phyloP scores from a whole-genome alignment of 1,284 basidiomycete species.

The Trametes versicolor region DNA sequence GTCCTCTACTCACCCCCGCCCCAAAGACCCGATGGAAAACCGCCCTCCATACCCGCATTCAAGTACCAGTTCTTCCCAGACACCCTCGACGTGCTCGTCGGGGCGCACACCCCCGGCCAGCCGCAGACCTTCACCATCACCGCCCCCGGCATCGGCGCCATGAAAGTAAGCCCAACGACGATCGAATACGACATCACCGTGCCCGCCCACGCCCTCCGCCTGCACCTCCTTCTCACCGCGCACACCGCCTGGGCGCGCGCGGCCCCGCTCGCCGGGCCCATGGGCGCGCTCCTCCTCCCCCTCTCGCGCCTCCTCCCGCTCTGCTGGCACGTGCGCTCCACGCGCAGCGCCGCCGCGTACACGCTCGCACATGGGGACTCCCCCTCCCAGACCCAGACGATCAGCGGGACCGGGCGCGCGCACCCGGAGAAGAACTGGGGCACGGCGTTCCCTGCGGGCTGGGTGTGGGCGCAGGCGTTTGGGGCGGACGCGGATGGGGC shows the following conservation, averaged over 20 bases:
- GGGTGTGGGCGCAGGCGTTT: slow-evolving; percentile 43
- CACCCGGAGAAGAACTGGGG: slow-evolving; percentile 45
- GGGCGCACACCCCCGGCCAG: slow-evolving; percentile 3
- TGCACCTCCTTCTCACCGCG: slow-evolving; percentile 32
- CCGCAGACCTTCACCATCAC: slow-evolving; percentile 32
- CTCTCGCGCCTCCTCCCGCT: slow-evolving; percentile 38
- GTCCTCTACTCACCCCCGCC: slow-evolving; percentile 31
- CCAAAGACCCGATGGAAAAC: background rate
- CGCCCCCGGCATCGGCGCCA: slow-evolving; percentile 35
- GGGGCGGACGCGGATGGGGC: slow-evolving; percentile 13
- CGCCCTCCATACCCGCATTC: slow-evolving; percentile 23
- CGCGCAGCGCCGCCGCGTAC: slow-evolving; percentile 32
- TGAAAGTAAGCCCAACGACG: slow-evolving; percentile 27
- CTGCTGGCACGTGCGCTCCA: slow-evolving; percentile 41
- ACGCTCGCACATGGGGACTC: slow-evolving; percentile 29
- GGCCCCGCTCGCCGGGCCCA: slow-evolving; percentile 33
- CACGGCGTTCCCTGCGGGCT: slow-evolving; percentile 38
- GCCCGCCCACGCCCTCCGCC: slow-evolving; percentile 26
- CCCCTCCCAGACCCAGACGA: slow-evolving; percentile 14
- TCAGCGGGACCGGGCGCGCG: slow-evolving; percentile 29
- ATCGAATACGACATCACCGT: slow-evolving; percentile 35
- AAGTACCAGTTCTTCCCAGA: slow-evolving; percentile 39
- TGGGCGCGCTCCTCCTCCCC: slow-evolving; percentile 34
- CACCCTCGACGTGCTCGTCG: slow-evolving; percentile 21
- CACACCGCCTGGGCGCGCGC: slow-evolving; percentile 34